Base-by-base conservation (phyloP, 306 rosid species). In the Sesbania bispinosa region DNA sequence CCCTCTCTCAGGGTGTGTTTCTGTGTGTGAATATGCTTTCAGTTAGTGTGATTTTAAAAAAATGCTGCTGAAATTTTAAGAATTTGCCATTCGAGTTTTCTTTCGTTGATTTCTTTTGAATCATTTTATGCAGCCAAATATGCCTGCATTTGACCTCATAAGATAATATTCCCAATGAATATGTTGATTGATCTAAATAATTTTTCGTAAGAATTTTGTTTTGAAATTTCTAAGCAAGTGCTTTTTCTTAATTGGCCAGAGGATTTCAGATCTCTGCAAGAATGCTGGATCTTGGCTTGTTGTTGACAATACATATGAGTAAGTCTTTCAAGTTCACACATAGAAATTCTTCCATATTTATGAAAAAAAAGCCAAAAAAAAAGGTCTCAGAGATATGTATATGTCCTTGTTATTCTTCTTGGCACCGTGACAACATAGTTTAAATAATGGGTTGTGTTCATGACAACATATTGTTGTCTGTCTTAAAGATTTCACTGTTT, bases 231-330 rank as follows among this genome's bases (percentile, higher is more conserved):
- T 85, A 67, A 86, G 47, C 51, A 30, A 47, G 14, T 71, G 21
- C 9, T 70, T 62, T 54, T 66, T 72, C 58, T 66, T 59, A 67
- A 71, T 81, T 66, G 67, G 33, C 41, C 89, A 93, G 98, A 88
- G 97, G 87, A 90, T 93, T 65, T 83, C 97, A 30, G 82, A 90
- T 77, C 62, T 90, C 67, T 93, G 98, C 79, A 52, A 75, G 76
- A 67, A 83, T 6, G 92, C 94, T 61, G 98, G 98, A 35, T 83
- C 88, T 51, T 92, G 98, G 98, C 95, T 92, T 43, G 80, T 92
- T 52, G 95, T 89, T 71, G 98, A 92, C 78, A 92, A 92, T 65
- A 92, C 98, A 67, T 92, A 89, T 16, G 98, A 92, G 98, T 92
- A 89, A 81, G 84, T 67, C 30, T 41, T 35, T 43, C 24, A 15